Base-by-base conservation (phyloP, 75 land plant genomes). In the Picea sitchensis region DNA sequence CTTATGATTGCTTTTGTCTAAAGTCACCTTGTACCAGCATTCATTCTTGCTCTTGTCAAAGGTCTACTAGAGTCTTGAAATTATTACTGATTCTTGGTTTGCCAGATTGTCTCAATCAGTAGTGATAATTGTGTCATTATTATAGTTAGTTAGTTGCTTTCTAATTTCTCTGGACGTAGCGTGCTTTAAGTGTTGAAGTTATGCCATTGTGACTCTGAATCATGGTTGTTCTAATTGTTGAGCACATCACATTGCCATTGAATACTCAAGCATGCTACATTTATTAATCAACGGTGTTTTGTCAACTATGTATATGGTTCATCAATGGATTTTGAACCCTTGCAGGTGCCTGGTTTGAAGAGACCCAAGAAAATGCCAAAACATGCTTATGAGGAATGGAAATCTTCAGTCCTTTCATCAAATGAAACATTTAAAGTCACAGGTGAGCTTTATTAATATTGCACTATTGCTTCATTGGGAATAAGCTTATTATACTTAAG, bases 311-410 rank as follows among this genome's bases (percentile, higher is more conserved):
- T 56, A 56, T 76, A 23, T 21, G 34, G n/a, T 3, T 59, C 11
- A 77, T 30, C 44, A 30, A 54, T n/a, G 76, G 14, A 56, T 20
- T 30, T 9, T 76, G 21, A 58, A 57, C 20, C 38, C 31, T 68
- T 75, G 80, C 88, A 91, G 92, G 82, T 83, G 72, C 86, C 95
- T 67, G 81, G 80, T 26, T 86, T 88, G 74, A 89, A 92, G 78
- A 86, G 81, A 36, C 86, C 80, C 2, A 92, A 89, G 36, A 67
- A 72, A 34, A 80, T 81, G 73, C 87, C 88, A 11, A 83, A 92
- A 59, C 56, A 34, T 36, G 84, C 81, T 17, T 95, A 92, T 69
- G 84, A 88, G 31, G 86, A 91, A 41, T 95, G 98, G 95, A 95
- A 92, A 77, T 84, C 92, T 26, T 80, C 89, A 74, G 88, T 95